Conservation (phyloP, 345 rosid species). For the Noccaea caerulescens region DNA sequence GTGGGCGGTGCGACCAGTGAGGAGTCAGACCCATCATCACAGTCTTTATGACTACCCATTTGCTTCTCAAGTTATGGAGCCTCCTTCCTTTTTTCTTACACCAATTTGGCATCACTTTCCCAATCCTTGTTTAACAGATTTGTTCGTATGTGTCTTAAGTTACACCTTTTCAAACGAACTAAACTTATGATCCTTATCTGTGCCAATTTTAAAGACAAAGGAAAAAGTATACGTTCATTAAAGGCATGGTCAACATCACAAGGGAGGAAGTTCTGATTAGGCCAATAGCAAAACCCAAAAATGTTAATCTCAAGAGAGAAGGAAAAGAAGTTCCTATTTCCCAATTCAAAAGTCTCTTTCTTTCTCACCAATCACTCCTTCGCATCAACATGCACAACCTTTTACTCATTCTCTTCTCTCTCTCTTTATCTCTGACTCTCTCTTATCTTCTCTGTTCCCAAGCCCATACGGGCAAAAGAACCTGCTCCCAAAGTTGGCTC, state of each 20-base stretch:
- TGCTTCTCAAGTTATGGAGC: slow-evolving; percentile 38
- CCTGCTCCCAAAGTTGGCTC: slow-evolving; percentile 47
- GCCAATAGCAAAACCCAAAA: slow-evolving; percentile 35
- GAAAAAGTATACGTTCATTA: slow-evolving; percentile 1
- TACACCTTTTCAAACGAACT: background rate
- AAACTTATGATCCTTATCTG: background rate
- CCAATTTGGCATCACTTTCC: slow-evolving; percentile 29
- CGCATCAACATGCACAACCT: slow-evolving; percentile 50
- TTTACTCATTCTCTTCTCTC: slow-evolving; percentile 33
- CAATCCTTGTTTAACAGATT: background rate
- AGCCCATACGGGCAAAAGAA: slow-evolving; percentile 64
- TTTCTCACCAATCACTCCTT: slow-evolving; percentile 51
- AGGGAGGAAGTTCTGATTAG: background rate
- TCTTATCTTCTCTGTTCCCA: slow-evolving; percentile 72
- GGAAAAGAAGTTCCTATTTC: slow-evolving; percentile 42
- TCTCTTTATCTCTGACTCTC: slow-evolving; percentile 48
- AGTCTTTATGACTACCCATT: slow-evolving; percentile 38
- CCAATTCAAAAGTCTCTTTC: slow-evolving; percentile 49
- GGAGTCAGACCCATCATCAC: slow-evolving; percentile 30
- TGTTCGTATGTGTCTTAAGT: background rate
- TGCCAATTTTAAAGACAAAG: background rate
- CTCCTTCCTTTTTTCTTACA: slow-evolving; percentile 15
- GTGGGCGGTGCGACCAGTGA: slow-evolving; percentile 42
- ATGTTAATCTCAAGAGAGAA: slow-evolving; percentile 28
- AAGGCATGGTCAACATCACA: slow-evolving; percentile 21